Conservation (phyloP, 768 basidiomycete species). For the Crepidotus variabilis region DNA sequence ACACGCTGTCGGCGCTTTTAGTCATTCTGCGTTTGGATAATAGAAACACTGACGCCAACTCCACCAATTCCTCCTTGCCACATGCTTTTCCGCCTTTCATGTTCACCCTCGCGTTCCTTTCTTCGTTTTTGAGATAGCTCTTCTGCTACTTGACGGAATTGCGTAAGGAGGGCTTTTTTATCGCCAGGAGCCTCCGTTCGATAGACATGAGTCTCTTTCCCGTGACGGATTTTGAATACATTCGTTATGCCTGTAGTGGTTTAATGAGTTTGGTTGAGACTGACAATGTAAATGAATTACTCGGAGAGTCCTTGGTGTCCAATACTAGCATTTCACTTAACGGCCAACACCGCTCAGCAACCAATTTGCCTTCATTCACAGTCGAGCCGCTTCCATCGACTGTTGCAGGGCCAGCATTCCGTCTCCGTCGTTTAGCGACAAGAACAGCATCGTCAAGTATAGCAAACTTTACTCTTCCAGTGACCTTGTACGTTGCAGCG, state of each 20-base stretch:
- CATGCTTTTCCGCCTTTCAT: constrained; percentile 80
- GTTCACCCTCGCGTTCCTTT: constrained; percentile 91
- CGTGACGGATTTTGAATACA: constrained; percentile 91
- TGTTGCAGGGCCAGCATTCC: constrained; percentile 48
- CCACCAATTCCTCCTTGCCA: constrained; percentile 51
- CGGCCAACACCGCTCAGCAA: constrained; percentile 92
- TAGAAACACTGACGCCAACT: constrained; percentile 15
- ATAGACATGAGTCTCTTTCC: constrained; percentile 94
- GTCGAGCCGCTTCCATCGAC: constrained; percentile 35
- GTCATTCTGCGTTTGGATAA: not conserved
- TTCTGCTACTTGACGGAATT: constrained; percentile 91
- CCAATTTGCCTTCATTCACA: constrained; percentile 69
- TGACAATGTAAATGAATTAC: constrained; percentile 39
- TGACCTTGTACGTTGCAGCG: constrained; percentile 91
- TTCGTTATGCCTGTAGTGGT: constrained; percentile 70
- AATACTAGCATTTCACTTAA: constrained; percentile 92
- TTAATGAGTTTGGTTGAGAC: constrained; percentile 1
- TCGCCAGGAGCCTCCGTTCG: constrained; percentile 78
- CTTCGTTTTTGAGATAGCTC: constrained; percentile 84
- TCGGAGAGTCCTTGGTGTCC: constrained; percentile 92
- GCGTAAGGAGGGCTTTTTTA: constrained; percentile 80
- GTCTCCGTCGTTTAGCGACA: constrained; percentile 74
- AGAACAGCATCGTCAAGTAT: constrained; percentile 89
- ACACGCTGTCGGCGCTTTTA: constrained; percentile 18
- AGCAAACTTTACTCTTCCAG: constrained; percentile 84